Conservation (phyloP, 23 red algal species). For the Gracilaria vermiculophylla region DNA sequence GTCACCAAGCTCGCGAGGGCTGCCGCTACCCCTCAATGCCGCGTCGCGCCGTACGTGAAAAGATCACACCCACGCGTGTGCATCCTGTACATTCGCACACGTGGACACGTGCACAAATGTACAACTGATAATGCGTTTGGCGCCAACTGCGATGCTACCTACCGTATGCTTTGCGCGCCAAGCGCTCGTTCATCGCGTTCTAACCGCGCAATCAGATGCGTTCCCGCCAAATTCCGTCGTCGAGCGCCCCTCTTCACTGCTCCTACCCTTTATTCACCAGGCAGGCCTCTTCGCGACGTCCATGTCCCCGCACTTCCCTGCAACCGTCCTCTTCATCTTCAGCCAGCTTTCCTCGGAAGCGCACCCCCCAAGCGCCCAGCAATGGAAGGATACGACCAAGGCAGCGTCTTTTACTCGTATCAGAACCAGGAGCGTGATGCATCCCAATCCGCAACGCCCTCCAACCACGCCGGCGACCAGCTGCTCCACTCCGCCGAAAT, state of each 20-base stretch:
- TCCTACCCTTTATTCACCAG: not conserved
- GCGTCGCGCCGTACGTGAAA: too few species aligned
- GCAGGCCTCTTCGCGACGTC: not conserved
- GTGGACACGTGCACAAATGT: too few species aligned
- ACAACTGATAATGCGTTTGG: not conserved
- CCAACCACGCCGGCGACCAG: not conserved
- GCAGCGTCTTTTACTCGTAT: slow-evolving; percentile 76
- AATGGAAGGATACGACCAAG: slow-evolving; percentile 84
- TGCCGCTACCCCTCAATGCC: too few species aligned
- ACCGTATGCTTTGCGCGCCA: not conserved
- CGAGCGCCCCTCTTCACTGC: not conserved
- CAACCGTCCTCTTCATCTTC: not conserved
- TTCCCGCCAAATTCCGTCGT: not conserved
- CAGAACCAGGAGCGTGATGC: slow-evolving; percentile 65
- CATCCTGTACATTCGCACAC: too few species aligned
- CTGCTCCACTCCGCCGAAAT: slow-evolving; percentile 39
- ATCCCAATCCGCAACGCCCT: not conserved
- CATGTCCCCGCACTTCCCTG: not conserved
- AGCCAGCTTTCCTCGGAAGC: not conserved
- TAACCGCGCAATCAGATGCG: not conserved
- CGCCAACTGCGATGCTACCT: not conserved
- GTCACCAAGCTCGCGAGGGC: too few species aligned
- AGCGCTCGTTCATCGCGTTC: not conserved
- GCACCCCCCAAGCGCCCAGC: not conserved
- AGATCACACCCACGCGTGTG: too few species aligned